Conservation (phyloP, 768 basidiomycete genomes). For the Tricholoma flavovirens region DNA sequence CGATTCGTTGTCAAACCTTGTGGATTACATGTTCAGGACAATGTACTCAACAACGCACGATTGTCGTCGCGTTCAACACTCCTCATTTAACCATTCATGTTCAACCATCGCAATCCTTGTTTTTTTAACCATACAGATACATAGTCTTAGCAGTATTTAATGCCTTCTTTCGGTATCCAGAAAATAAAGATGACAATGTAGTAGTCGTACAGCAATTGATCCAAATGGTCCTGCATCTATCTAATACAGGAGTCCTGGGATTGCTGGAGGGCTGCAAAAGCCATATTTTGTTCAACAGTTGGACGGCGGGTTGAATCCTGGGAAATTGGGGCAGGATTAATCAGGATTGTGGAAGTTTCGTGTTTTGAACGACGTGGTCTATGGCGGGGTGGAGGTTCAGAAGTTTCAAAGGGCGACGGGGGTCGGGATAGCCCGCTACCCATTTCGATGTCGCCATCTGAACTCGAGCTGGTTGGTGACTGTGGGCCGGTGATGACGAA, state of each 20-base stretch:
- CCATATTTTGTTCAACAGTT: conserved; percentile 81
- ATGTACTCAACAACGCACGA: conserved; percentile 9
- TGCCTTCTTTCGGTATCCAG: conserved; percentile 8
- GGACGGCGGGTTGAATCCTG: conserved; percentile 49
- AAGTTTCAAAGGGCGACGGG: conserved; percentile 38
- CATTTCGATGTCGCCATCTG: conserved; percentile 54
- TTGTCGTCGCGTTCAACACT: conserved; percentile 13
- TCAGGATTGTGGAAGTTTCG: conserved; percentile 37
- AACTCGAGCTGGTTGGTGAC: conserved; percentile 30
- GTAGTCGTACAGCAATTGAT: conserved; percentile 8
- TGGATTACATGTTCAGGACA: conserved; percentile 15
- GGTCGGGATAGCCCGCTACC: conserved; percentile 48
- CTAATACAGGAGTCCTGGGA: conserved; percentile 29
- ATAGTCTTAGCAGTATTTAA: conserved; percentile 18
- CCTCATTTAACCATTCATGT: conserved; percentile 14
- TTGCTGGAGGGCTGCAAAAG: conserved; percentile 63
- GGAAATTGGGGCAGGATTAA: conserved; percentile 33
- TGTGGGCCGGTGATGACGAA: conserved; percentile 48
- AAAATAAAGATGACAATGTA: conserved; percentile 8
- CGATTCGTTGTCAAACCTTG: conserved; percentile 10
- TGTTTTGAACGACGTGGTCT: conserved; percentile 20
- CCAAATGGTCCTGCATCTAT: conserved; percentile 4
- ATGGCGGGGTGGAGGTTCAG: conserved; percentile 21
- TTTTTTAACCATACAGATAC: conserved; percentile 14
- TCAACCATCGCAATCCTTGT: conserved; percentile 14